These are phyloP conservation scores for Eremomyces bilateralis DNA, from an alignment of 495 filamentous ascomycete genomes.

Conservation along the genomic window DNA sequence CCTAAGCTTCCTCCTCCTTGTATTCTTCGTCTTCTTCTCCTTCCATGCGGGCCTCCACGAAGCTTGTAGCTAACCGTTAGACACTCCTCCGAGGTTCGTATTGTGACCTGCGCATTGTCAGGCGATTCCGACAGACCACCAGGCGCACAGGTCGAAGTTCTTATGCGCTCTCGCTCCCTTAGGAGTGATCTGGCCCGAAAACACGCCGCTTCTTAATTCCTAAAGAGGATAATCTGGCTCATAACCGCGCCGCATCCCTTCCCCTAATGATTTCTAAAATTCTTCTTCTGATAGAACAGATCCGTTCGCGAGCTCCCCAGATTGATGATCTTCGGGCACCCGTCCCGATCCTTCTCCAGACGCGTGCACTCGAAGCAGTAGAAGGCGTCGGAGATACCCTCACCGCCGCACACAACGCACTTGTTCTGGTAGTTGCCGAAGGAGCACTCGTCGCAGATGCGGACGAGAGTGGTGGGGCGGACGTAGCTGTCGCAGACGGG, in stretches of 20 bases:
- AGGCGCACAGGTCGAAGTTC: neutral
- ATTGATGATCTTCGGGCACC: slow-evolving; percentile 99
- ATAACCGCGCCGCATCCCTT: neutral
- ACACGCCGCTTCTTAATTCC: neutral
- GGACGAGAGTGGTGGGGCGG: slow-evolving; percentile 84
- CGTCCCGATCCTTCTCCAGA: slow-evolving; percentile 90
- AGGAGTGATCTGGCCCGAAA: neutral
- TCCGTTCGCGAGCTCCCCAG: slow-evolving; percentile 87
- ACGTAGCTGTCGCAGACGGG: slow-evolving; percentile 98
- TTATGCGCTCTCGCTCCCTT: neutral
- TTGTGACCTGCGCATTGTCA: too few species aligned
- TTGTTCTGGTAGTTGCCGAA: slow-evolving; percentile 99
- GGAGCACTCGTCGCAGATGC: slow-evolving; percentile 97
- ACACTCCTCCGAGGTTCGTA: too few species aligned
- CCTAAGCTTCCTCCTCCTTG: too few species aligned
- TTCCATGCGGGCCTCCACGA: too few species aligned
- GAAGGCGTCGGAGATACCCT: slow-evolving; percentile 98
- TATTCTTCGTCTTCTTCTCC: too few species aligned
- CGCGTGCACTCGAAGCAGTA: slow-evolving; percentile 99
- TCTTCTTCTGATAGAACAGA: slow-evolving; percentile 71
- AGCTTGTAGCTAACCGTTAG: too few species aligned
- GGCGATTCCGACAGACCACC: neutral
- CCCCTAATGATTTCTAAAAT: slow-evolving; percentile 42
- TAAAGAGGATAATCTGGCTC: neutral
- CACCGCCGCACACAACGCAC: slow-evolving; percentile 94